Base-by-base conservation (phyloP, 2,329 filamentous ascomycete genomes). In the Cytospora paraplurivora region DNA sequence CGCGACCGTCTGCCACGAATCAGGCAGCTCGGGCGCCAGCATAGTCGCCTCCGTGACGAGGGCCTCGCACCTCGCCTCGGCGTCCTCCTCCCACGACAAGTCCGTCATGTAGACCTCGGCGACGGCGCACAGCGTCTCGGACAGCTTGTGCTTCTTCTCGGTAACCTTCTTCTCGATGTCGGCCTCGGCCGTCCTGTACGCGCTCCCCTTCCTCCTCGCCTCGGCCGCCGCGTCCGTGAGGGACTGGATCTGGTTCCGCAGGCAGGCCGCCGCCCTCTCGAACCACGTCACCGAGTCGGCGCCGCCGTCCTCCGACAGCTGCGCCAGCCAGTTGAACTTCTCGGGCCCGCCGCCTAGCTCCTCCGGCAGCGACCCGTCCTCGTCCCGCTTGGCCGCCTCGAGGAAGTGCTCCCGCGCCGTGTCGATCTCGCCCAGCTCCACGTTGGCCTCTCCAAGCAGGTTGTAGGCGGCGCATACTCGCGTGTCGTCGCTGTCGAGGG, bases 21-120 rank as follows among this genome's bases (percentile, higher is more conserved):
- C 94, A 4, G 93, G 85, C 62, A 87, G 88, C 62, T 89, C 85
- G 4, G 94, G 93, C 64, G 91, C 91, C 66, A 96, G 86, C 70
- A 96, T 80, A 62, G 95, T 88, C 33, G 95, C 95, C 79, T 99
- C 93, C 7, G 93, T 96, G 67, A 98, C 86, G 64, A 97, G 86
- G 6, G 86, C 80, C 77, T 99, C 94, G 79, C 96, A 99, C 69
- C 89, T 86, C 68, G 85, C 81, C 79, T 99, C 95, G 6, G 94
- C 95, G 72, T 97, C 93, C 59, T 88, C 87, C 77, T 97, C 93
- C 92, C 85, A 95, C 71, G 91, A 95, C 70, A 98, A 79, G 79
- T 99, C 95, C 12, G 95, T 99, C 95, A 99, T 99, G 81, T 97
- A 99, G 56, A 99, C 92, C 79, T 99, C 95, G 7, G 92, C 88